Percentiles rank a stretch among this genome's conserved stretches.
These are phyloP conservation scores for Zizania latifolia DNA, from an alignment of 176 grass and related monocot genomes.

Conservation along the genomic window DNA sequence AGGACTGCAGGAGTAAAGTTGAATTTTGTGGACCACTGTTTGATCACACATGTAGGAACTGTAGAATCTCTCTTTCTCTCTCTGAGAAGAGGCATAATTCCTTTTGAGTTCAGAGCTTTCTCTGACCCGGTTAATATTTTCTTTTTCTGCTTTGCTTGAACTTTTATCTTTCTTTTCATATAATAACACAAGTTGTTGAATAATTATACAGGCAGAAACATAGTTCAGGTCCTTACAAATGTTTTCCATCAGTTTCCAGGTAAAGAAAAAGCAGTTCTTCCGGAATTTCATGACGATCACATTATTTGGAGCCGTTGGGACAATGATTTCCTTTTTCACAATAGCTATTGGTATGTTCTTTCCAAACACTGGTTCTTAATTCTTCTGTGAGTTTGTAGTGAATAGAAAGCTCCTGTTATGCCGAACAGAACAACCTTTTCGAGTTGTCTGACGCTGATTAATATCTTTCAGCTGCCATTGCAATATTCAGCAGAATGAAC, in stretches of 20 bases:
- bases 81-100: neutral
- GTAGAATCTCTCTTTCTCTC: neutral
- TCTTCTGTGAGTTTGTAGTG: neutral
- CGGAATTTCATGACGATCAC: constrained; percentile 96
- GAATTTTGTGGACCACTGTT: neutral
- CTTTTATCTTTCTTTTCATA: neutral
- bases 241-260: constrained; percentile 80
- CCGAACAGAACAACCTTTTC: constrained; percentile 2
- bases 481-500: constrained; percentile 82
- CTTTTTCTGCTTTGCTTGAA: neutral
- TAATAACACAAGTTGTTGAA: neutral
- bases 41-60: neutral
- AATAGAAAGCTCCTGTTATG: constrained; percentile 6
- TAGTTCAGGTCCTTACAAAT: neutral
- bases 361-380: too few species aligned
- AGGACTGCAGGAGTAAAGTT: neutral
- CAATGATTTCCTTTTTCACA: constrained; percentile 90
- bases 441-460: constrained; percentile 24
- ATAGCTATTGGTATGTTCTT: constrained; percentile 72
- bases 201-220: neutral
- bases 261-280: constrained; percentile 99
- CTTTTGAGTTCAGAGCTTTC: neutral
- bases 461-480: constrained; percentile 57
- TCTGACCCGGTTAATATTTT: neutral
- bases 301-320: constrained; percentile 86